Evolutionary conservation across 768 basidiomycete genomes (phyloP).

Genomic region (Lactifluus rugatus): DNA sequence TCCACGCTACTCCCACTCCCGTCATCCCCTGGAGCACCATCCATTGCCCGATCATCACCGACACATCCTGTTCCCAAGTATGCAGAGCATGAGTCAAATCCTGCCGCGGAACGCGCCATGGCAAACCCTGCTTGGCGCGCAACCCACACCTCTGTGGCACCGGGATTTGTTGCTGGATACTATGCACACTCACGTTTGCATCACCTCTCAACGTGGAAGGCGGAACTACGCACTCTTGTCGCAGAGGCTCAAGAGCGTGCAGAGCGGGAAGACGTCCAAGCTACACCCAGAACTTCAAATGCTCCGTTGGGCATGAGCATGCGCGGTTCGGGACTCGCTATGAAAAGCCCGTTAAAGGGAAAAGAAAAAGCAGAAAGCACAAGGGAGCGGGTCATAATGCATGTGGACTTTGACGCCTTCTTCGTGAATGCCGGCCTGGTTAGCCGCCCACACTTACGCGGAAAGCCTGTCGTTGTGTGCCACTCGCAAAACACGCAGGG

Average conservation of each 20-base stretch:
- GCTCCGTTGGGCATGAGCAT: constrained; percentile 21
- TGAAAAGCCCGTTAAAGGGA: constrained; percentile 46
- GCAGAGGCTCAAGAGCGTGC: constrained; percentile 67
- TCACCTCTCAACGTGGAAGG: constrained; percentile 85
- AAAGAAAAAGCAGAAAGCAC: constrained; percentile 46
- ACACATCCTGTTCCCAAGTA: constrained; percentile 49
- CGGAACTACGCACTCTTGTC: constrained; percentile 74
- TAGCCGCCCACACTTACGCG: constrained; percentile 68
- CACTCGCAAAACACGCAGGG: constrained; percentile 79
- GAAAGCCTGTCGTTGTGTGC: constrained; percentile 90
- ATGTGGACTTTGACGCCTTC: constrained; percentile 94
- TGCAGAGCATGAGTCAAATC: constrained; percentile 59
- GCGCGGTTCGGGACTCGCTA: constrained; percentile 36
- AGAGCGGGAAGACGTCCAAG: constrained; percentile 31
- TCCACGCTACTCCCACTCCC: constrained; percentile 1
- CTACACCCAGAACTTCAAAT: constrained; percentile 19
- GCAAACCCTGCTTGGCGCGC: constrained; percentile 77
- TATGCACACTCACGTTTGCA: constrained; percentile 83
- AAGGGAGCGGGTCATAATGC: constrained; percentile 67
- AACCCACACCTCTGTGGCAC: constrained; percentile 77
- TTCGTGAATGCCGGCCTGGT: constrained; percentile 90
- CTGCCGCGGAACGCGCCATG: constrained; percentile 68
- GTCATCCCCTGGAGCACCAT: constrained; percentile 32
- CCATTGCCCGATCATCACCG: constrained; percentile 35
- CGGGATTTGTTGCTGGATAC: constrained; percentile 72